A percentile compares a stretch with the other conserved stretches of the same genome.
Evolutionary conservation across 2,329 filamentous ascomycete genomes (phyloP).

Genomic region (Pochonia chlamydosporia): DNA sequence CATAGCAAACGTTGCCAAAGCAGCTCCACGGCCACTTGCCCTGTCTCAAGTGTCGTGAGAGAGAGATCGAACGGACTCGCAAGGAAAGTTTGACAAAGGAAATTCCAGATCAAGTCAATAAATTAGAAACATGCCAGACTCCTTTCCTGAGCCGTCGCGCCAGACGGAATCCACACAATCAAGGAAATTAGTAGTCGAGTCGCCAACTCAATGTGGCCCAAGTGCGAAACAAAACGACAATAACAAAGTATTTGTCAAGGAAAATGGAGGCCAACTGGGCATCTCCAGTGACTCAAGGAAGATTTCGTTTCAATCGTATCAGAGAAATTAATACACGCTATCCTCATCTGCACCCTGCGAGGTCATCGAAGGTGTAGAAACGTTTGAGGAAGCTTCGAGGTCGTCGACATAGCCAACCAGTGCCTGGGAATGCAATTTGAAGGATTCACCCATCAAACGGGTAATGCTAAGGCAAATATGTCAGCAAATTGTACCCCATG

Average conservation of each 20-base stretch:
- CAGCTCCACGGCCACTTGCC: conserved; percentile 25
- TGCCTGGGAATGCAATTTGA: conserved; percentile 93
- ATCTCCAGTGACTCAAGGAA: conserved; percentile 9
- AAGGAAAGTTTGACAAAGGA: conserved; percentile 11
- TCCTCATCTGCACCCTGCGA: conserved; percentile 67
- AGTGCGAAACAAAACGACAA: conserved; percentile 1
- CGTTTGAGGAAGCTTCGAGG: conserved; percentile 61
- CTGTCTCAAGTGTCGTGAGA: conserved; percentile 30
- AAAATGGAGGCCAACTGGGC: not conserved
- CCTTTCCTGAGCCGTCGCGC: conserved; percentile 6
- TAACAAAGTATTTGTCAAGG: not conserved
- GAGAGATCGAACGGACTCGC: conserved; percentile 20
- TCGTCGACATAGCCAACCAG: conserved; percentile 92
- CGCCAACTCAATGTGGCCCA: not conserved
- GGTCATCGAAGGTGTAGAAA: conserved; percentile 65
- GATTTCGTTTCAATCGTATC: conserved; percentile 43
- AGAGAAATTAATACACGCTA: conserved; percentile 59
- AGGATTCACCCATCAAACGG: conserved; percentile 95
- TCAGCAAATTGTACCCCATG: not conserved
- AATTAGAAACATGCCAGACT: conserved; percentile 16
- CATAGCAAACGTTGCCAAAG: conserved; percentile 11
- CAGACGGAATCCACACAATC: conserved; percentile 11
- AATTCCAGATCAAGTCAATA: conserved; percentile 26
- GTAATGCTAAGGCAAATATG: conserved; percentile 56
- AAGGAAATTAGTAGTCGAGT: not conserved